Base-by-base conservation (phyloP, 306 rosid species). In the Chamaecrista fasciculata region DNA sequence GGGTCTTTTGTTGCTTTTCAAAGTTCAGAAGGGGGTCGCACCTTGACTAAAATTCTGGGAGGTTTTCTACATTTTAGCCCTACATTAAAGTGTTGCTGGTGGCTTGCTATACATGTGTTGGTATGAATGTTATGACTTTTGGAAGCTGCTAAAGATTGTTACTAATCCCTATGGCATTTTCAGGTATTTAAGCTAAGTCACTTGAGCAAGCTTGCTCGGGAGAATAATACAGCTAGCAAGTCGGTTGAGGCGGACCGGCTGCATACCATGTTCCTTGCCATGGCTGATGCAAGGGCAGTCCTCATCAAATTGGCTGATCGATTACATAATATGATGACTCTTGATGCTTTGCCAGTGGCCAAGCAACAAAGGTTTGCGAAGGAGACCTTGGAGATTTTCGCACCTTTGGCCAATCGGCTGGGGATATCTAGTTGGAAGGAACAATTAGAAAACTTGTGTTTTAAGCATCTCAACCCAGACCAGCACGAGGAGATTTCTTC, bases 381-480 rank as follows among this genome's bases (percentile, higher is more conserved):
- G 88, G 99, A 95, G 81, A 95, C 99, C 26, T 76, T 89, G 87
- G 99, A 95, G 89, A 95, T 95, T 72, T 95, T 95, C n/a, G 87
- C 89, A n/a, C 99, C 99, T 29, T 62, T 95, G 84, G 96, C 99
- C 59, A 91, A 91, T 73, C 89, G 99, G 28, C 79, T 95, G 8
- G 99, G 99, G 77, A 91, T 95, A 77, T 86, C 87, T 69, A 87
- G 66, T 71, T 95, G 99, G 99, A 95, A 95, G 84, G 97, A 86
- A 67, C 89, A 86, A 66, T 81, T 95, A 37, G 99, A 95, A 74
- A 95, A 82, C 81, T 62, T 89, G 59, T 95, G 97, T 79, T 95
- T 95, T 62, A 95, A 91, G 86, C 91, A 95, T 86, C 87, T 95
- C 57, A 69, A 91, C 78, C 85, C 96, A 2, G 85, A 82, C 31